Conservation (phyloP, 2,329 filamentous ascomycete species). For the Ophiocordyceps robertsii region DNA sequence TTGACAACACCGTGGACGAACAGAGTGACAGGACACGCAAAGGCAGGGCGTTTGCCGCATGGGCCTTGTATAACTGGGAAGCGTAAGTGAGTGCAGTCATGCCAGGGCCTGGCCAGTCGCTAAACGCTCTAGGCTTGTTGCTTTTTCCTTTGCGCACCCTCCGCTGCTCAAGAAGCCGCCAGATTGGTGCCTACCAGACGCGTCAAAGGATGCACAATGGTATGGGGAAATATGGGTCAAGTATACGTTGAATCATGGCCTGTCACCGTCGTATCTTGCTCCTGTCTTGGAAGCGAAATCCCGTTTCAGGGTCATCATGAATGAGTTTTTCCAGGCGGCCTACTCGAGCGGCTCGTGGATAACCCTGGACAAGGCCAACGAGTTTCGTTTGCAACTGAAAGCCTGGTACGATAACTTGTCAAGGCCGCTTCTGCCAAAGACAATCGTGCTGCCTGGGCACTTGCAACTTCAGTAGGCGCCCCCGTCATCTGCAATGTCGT, state of each 20-base stretch:
- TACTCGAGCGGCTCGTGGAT: slow-evolving; percentile 6
- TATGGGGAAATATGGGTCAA: slow-evolving; percentile 23
- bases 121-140: too few species aligned
- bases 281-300: slow-evolving; percentile 14
- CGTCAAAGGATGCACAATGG: slow-evolving; percentile 9
- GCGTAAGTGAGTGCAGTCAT: slow-evolving; percentile 10
- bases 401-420: slow-evolving; percentile 16
- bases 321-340: slow-evolving; percentile 11
- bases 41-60: slow-evolving; percentile 16
- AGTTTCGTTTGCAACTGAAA: slow-evolving; percentile 7
- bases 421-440: slow-evolving; percentile 10
- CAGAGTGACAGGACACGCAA: slow-evolving; percentile 7
- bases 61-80: slow-evolving; percentile 22
- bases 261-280: slow-evolving; percentile 12
- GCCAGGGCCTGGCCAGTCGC: too few species aligned
- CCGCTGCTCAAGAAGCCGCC: slow-evolving; percentile 18
- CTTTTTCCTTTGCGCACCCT: slow-evolving; percentile 11
- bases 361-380: slow-evolving; percentile 8
- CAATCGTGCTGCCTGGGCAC: slow-evolving; percentile 19
- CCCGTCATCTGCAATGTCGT: too few species aligned
- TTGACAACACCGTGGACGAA: slow-evolving; percentile 6
- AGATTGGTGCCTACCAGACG: slow-evolving; percentile 14
- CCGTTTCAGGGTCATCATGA: slow-evolving; percentile 19
- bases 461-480: slow-evolving; percentile 24
- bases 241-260: slow-evolving; percentile 15